These are phyloP conservation scores for Claviceps monticola DNA, from an alignment of 2,329 filamentous ascomycete species.

Conservation along the genomic window DNA sequence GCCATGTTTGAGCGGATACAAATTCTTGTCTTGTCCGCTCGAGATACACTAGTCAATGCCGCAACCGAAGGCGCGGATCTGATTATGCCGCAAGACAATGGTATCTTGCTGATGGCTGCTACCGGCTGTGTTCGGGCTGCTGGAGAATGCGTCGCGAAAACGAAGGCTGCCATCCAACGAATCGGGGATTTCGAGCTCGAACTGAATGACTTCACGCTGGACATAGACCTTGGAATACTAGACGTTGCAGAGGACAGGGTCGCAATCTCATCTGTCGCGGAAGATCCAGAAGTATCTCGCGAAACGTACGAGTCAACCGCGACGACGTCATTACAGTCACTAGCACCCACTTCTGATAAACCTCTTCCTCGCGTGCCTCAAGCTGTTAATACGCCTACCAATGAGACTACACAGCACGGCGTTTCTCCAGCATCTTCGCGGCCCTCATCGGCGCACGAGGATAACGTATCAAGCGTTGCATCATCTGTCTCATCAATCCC, in stretches of 20 bases:
- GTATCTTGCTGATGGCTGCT: constrained; percentile 60
- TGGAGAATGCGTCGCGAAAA: constrained; percentile 80
- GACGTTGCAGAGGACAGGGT: constrained; percentile 25
- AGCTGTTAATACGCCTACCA: constrained; percentile 28
- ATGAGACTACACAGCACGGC: constrained; percentile 13
- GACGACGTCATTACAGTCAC: constrained; percentile 19
- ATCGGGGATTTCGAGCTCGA: constrained; percentile 89
- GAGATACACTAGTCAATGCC: constrained; percentile 59
- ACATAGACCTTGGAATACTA: constrained; percentile 40
- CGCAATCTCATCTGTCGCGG: constrained; percentile 18
- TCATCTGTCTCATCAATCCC: constrained; percentile 35
- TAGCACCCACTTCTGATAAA: constrained; percentile 43
- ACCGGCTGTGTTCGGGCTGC: constrained; percentile 81
- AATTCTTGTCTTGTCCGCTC: constrained; percentile 67
- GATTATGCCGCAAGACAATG: constrained; percentile 68
- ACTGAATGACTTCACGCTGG: constrained; percentile 42
- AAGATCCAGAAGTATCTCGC: constrained; percentile 24
- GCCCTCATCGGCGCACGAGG: constrained; percentile 28
- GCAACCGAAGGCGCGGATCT: constrained; percentile 62
- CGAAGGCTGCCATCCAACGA: constrained; percentile 71
- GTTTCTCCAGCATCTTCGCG: constrained; percentile 26
- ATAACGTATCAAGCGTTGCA: constrained; percentile 26
- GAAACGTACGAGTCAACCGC: constrained; percentile 23
- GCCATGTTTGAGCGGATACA: constrained; percentile 70
- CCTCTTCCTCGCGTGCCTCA: constrained; percentile 53